Conservation (phyloP, 805 yeast genomes). For the Kodamaea restingae region DNA sequence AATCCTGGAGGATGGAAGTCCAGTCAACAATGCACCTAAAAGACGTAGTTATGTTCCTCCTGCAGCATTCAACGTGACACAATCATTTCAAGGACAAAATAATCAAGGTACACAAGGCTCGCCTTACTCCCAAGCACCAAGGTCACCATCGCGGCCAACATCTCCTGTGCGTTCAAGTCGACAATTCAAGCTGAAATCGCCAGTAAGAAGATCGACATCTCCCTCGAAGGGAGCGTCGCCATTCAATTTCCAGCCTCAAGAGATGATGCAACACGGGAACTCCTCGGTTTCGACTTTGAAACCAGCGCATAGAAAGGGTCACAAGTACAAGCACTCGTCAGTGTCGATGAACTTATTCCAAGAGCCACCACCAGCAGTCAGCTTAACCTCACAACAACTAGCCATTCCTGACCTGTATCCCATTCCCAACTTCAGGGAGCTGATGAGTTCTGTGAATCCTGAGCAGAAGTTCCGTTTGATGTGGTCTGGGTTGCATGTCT, state of each 20-base stretch:
- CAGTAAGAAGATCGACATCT: slow-evolving; percentile 19
- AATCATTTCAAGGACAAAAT: too few species aligned
- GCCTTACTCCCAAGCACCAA: slow-evolving; percentile 1
- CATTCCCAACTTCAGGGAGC: slow-evolving; percentile 67
- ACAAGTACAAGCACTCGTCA: slow-evolving; percentile 91
- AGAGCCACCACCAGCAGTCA: slow-evolving; percentile 63
- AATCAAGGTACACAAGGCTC: neutral
- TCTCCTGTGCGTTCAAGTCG: slow-evolving; percentile 29
- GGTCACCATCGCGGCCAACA: slow-evolving; percentile 17
- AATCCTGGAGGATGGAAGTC: slow-evolving; percentile 27
- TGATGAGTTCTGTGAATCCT: slow-evolving; percentile 52
- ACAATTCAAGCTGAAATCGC: slow-evolving; percentile 30
- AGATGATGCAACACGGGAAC: slow-evolving; percentile 29
- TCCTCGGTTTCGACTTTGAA: slow-evolving; percentile 30
- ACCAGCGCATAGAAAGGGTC: slow-evolving; percentile 85
- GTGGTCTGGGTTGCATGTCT: slow-evolving; percentile 58
- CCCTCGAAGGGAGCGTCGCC: slow-evolving; percentile 33
- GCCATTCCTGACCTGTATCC: slow-evolving; percentile 63
- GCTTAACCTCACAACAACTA: slow-evolving; percentile 50
- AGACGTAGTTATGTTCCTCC: slow-evolving; percentile 6
- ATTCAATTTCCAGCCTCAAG: slow-evolving; percentile 62
- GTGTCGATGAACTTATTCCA: slow-evolving; percentile 94
- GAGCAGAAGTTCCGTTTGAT: slow-evolving; percentile 55
- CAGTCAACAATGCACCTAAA: slow-evolving; percentile 9
- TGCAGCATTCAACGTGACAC: slow-evolving; percentile 12